Conservation (phyloP, 768 basidiomycete species). For the Gelatoporia subvermispora region DNA sequence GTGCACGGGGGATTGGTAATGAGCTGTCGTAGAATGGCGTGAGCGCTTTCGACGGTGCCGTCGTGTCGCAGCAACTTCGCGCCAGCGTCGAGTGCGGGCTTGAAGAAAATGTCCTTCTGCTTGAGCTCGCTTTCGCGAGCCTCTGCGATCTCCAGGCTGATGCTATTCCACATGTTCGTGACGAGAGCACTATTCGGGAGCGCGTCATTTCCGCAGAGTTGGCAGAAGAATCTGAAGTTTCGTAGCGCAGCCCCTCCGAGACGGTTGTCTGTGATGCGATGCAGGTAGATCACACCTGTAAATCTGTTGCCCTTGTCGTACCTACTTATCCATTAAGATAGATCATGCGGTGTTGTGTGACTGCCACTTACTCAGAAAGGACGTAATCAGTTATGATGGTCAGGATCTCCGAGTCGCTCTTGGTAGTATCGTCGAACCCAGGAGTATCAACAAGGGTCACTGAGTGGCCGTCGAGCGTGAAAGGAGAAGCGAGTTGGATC, state of each 20-base stretch:
- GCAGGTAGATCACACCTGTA: slow-evolving; percentile 25
- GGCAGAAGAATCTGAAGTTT: slow-evolving; percentile 13
- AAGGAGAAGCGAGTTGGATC: background rate
- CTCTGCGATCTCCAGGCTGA: background rate
- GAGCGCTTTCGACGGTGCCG: background rate
- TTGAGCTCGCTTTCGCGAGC: slow-evolving; percentile 10
- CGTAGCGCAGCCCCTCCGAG: slow-evolving; percentile 12
- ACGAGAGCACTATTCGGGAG: slow-evolving; percentile 12
- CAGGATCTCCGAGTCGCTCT: slow-evolving; percentile 15
- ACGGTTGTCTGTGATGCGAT: slow-evolving; percentile 23
- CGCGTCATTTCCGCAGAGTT: slow-evolving; percentile 12
- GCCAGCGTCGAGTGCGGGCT: slow-evolving; percentile 9
- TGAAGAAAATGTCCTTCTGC: slow-evolving; percentile 11
- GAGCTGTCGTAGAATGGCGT: background rate
- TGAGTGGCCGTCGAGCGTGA: background rate
- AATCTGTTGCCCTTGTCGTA: slow-evolving; percentile 13
- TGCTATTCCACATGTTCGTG: slow-evolving; percentile 16
- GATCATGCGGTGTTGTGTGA: background rate
- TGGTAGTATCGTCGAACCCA: slow-evolving; percentile 14
- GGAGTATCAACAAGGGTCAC: slow-evolving; percentile 12
- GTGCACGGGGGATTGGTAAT: background rate
- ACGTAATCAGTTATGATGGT: slow-evolving; percentile 10
- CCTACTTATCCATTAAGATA: slow-evolving; percentile 5
- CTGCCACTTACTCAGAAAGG: slow-evolving; percentile 10
- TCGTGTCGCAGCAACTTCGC: slow-evolving; percentile 1